Evolutionary conservation across 129 eudicot genomes (phyloP).

Genomic region (Flaveria ramosissima): DNA sequence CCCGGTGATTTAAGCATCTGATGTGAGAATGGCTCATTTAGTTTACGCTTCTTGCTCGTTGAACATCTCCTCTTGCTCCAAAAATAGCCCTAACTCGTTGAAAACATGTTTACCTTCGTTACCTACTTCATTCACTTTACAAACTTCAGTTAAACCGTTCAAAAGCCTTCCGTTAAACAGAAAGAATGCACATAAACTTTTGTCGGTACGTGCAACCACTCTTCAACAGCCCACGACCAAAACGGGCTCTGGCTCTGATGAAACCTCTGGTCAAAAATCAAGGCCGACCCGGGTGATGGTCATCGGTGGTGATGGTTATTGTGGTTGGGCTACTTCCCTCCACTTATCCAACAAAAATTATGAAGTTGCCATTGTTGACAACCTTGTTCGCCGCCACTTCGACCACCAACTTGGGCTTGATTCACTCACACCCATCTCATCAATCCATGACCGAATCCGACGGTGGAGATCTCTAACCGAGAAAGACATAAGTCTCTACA

Average conservation of each 20-base stretch:
- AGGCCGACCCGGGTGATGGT: constrained; percentile 73
- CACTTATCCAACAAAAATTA: constrained; percentile 88
- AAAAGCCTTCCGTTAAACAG: constrained; percentile 39
- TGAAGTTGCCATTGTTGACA: constrained; percentile 93
- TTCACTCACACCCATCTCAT: constrained; percentile 87
- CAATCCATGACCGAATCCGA: constrained; percentile 85
- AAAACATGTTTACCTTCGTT: constrained; percentile 25
- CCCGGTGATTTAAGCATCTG: constrained; percentile 16
- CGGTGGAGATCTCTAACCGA: constrained; percentile 86
- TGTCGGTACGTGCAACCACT: constrained; percentile 51
- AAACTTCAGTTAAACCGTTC: constrained; percentile 33
- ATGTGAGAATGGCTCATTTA: constrained; percentile 65
- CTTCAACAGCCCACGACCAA: constrained; percentile 59
- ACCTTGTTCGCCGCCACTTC: constrained; percentile 85
- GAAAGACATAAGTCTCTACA: constrained; percentile 63
- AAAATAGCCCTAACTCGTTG: constrained; percentile 23
- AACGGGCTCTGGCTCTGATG: constrained; percentile 40
- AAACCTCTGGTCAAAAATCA: constrained; percentile 42
- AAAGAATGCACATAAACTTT: constrained; percentile 35
- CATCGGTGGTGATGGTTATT: constrained; percentile 98
- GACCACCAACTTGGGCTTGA: constrained; percentile 98
- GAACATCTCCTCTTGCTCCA: constrained; percentile 46
- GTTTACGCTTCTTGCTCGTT: constrained; percentile 58
- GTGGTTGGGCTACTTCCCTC: constrained; percentile 99
- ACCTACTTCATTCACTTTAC: constrained; percentile 44